Conservation (phyloP, 2,329 filamentous ascomycete genomes). For the Alternaria arborescens region DNA sequence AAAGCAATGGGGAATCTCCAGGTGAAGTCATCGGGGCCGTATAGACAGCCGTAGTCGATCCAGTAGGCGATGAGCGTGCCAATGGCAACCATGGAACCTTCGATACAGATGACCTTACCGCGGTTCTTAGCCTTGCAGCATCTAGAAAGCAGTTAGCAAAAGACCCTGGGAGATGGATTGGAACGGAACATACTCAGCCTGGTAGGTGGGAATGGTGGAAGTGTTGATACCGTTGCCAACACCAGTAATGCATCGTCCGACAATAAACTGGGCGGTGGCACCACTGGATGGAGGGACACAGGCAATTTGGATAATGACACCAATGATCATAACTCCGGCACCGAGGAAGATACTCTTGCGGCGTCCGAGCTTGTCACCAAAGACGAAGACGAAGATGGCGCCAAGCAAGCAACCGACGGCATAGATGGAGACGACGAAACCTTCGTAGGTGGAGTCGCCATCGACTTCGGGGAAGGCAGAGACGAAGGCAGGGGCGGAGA, state of each 20-base stretch:
- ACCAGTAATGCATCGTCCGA: constrained; percentile 62
- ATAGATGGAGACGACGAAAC: constrained; percentile 61
- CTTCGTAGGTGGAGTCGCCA: constrained; percentile 50
- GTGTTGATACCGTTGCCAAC: constrained; percentile 65
- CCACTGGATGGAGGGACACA: constrained; percentile 36
- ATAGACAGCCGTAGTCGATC: constrained; percentile 58
- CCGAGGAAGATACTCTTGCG: constrained; percentile 55
- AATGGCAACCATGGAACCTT: constrained; percentile 60
- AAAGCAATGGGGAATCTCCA: constrained; percentile 64
- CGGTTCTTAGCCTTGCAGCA: constrained; percentile 63
- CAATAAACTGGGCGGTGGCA: constrained; percentile 59
- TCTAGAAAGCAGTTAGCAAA: constrained; percentile 11
- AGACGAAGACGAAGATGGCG: constrained; percentile 50
- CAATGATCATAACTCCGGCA: constrained; percentile 52
- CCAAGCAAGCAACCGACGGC: constrained; percentile 58
- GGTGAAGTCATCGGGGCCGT: constrained; percentile 39
- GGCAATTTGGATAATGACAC: constrained; percentile 52
- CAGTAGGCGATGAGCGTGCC: constrained; percentile 61
- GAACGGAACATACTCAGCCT: constrained; percentile 54
- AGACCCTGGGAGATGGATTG: not conserved
- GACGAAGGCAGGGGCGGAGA: constrained; percentile 48
- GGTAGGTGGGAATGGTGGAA: constrained; percentile 62
- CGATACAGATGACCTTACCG: constrained; percentile 67
- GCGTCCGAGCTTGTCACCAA: constrained; percentile 54
- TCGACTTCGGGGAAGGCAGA: constrained; percentile 50